phyloP scores from a whole-genome alignment of 306 rosid genomes.

The Quercus wislizeni region DNA sequence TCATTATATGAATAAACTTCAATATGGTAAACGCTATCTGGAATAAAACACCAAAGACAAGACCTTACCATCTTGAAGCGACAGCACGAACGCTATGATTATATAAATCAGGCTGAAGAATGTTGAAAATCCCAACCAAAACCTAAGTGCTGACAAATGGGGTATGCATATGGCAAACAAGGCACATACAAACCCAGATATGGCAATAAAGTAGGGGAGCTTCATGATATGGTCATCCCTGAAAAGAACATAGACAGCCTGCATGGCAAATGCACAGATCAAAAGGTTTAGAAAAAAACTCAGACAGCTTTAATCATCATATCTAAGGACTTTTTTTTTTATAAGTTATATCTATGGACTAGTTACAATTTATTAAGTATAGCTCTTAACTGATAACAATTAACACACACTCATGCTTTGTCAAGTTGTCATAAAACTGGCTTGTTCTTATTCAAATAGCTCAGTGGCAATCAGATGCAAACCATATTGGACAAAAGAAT shows the following conservation, averaged over 20 bases:
- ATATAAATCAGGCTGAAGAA: conserved; percentile 70
- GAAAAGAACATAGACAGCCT: conserved; percentile 80
- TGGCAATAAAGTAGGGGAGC: conserved; percentile 77
- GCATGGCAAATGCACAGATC: conserved; percentile 21
- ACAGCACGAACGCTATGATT: conserved; percentile 49
- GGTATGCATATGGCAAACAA: conserved; percentile 87
- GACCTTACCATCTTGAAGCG: conserved; percentile 73
- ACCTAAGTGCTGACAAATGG: conserved; percentile 86
- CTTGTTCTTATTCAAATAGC: neutral
- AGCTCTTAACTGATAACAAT: neutral
- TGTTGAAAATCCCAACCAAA: conserved; percentile 91
- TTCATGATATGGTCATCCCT: conserved; percentile 57
- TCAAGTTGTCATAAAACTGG: neutral
- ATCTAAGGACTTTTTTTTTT: neutral
- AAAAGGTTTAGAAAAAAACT: neutral
- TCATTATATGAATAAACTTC: neutral
- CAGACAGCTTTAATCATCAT: neutral
- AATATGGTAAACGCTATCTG: neutral
- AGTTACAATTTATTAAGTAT: neutral
- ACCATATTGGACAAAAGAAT: neutral
- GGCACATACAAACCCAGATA: conserved; percentile 79
- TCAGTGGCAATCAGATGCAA: neutral
- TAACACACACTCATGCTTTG: neutral
- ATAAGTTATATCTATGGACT: neutral
- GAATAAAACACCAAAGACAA: conserved; percentile 8